phyloP scores from a whole-genome alignment of 371 early-diverging fungal genomes.

The Blastocladiella emersonii region DNA sequence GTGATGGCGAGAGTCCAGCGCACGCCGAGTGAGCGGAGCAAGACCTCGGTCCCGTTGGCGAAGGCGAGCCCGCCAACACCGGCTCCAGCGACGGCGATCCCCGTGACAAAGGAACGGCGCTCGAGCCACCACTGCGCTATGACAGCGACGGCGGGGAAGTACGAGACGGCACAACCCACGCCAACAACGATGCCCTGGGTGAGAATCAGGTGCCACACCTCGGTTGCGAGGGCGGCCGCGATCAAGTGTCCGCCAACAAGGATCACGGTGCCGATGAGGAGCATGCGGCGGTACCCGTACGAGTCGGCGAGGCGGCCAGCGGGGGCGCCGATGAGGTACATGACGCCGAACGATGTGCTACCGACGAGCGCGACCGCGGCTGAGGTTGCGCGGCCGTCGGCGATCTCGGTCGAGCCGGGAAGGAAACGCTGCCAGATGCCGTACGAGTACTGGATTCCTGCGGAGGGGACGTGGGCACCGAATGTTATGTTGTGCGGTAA shows the following conservation, averaged over 20 bases:
- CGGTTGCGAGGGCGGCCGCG: constrained; percentile 35
- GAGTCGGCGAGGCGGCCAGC: constrained; percentile 42
- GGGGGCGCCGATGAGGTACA: constrained; percentile 37
- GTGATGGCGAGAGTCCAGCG: constrained; percentile 28
- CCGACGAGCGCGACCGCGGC: constrained; percentile 38
- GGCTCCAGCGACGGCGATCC: constrained; percentile 50
- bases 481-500: constrained; percentile 16
- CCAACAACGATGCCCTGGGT: constrained; percentile 50
- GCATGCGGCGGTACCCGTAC: constrained; percentile 40
- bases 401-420: constrained; percentile 16
- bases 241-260: constrained; percentile 38
- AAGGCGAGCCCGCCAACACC: constrained; percentile 58
- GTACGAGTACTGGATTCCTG: constrained; percentile 12
- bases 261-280: constrained; percentile 37
- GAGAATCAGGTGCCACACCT: constrained; percentile 42
- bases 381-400: constrained; percentile 17
- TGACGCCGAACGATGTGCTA: constrained; percentile 26
- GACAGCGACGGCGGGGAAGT: constrained; percentile 37
- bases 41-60: constrained; percentile 35
- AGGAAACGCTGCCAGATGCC: constrained; percentile 27
- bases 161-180: constrained; percentile 30
- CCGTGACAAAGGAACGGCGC: constrained; percentile 55
- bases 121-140: constrained; percentile 62
- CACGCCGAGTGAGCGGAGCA: constrained; percentile 31
- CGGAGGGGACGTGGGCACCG: constrained; percentile 14